Evolutionary conservation across 208 protist genomes (phyloP).

Genomic region (Acanthamoeba healyi): DNA sequence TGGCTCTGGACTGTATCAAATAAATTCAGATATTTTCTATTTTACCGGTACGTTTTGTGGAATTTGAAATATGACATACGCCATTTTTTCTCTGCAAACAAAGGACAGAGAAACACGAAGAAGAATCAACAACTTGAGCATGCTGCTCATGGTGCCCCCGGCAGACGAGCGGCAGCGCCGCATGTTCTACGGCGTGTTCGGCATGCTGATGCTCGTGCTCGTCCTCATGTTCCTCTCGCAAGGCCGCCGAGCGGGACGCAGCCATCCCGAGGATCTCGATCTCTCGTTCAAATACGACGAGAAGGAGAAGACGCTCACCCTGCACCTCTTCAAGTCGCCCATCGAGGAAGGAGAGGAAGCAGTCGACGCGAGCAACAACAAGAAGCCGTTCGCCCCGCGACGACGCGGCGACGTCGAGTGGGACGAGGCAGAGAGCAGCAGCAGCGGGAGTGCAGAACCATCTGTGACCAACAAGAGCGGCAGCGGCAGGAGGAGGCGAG

Average conservation of each 20-base stretch:
- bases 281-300: constrained; percentile 52
- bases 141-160: background rate
- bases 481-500: background rate
- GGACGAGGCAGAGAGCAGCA: background rate
- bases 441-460: background rate
- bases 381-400: background rate
- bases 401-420: background rate
- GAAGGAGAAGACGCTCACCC: constrained; percentile 49
- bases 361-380: no score
- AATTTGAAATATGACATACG: no score
- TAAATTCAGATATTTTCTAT: no score
- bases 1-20: no score
- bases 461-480: background rate
- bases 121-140: background rate
- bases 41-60: no score
- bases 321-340: constrained; percentile 62
- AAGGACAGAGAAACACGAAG: background rate
- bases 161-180: constrained; percentile 42
- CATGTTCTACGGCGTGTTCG: constrained; percentile 6
- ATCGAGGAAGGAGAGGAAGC: background rate
- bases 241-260: background rate
- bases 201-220: constrained; percentile 36
- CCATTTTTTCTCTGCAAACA: no score
- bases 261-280: constrained; percentile 61
- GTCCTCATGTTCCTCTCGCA: constrained; percentile 60